Conservation (phyloP, 1,284 basidiomycete genomes). For the Rhodotorula sp. region DNA sequence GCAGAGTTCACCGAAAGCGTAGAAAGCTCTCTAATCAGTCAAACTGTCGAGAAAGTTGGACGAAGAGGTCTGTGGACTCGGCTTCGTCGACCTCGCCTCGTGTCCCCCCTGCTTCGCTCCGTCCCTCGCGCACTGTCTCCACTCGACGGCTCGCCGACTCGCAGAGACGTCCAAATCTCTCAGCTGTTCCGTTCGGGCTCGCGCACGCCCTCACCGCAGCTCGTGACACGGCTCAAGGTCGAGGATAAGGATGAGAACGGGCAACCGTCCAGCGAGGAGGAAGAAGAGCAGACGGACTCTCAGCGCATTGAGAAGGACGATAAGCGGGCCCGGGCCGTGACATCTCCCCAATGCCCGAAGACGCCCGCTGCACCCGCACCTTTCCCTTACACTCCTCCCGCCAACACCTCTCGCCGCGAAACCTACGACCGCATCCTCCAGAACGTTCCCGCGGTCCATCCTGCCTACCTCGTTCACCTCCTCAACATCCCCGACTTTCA, state of each 20-base stretch:
- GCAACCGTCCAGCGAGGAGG: neutral
- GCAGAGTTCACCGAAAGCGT: neutral
- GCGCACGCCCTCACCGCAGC: neutral
- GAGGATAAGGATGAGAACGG: neutral
- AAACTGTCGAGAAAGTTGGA: neutral
- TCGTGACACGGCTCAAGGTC: neutral
- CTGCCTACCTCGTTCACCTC: neutral
- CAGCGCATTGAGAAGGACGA: neutral
- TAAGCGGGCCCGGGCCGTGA: neutral
- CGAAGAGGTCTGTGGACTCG: neutral
- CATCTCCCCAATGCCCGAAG: too few species aligned
- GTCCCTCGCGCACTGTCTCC: too few species aligned
- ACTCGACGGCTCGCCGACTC: neutral
- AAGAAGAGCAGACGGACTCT: neutral
- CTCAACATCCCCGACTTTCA: neutral
- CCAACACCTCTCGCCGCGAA: neutral
- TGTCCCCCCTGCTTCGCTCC: neutral
- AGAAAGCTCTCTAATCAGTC: too few species aligned
- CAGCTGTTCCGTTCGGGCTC: neutral
- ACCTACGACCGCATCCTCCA: neutral
- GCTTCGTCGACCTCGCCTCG: neutral
- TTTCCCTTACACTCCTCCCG: neutral
- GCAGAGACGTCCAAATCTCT: neutral
- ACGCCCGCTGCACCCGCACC: neutral
- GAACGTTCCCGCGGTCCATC: neutral